A percentile compares a stretch with the other conserved stretches of the same genome.
These are phyloP conservation scores for Mycena chlorophos DNA, from an alignment of 768 basidiomycete species.

Conservation along the genomic window DNA sequence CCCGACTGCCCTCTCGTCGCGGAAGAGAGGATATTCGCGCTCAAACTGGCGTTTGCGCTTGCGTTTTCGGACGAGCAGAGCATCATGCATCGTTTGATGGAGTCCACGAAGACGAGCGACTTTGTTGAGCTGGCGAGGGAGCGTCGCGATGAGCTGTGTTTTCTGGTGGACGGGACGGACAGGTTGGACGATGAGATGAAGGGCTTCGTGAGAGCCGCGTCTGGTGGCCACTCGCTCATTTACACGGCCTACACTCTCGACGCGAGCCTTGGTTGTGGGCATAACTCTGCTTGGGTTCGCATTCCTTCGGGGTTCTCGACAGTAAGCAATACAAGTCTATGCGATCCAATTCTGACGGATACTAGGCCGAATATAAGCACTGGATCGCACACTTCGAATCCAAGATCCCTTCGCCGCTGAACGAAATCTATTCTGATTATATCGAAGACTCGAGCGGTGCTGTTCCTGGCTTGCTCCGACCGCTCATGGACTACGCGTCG, in stretches of 20 bases:
- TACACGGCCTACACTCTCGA: conserved; percentile 10
- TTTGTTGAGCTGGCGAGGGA: conserved; percentile 15
- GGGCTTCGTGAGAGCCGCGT: conserved; percentile 1
- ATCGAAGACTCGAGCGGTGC: conserved; percentile 1
- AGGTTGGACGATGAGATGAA: conserved; percentile 7
- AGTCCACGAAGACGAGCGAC: conserved; percentile 5
- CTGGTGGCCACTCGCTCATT: conserved; percentile 5
- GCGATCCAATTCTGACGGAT: not conserved
- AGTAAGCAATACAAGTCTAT: not conserved
- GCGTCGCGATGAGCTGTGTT: conserved; percentile 13
- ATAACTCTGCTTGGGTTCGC: not conserved
- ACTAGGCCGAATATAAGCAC: conserved; percentile 1
- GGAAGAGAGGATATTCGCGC: conserved; percentile 14
- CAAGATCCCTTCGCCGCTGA: not conserved
- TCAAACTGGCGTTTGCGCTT: conserved; percentile 19
- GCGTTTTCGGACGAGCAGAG: conserved; percentile 15
- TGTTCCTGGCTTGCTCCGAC: conserved; percentile 2
- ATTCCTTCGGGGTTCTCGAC: conserved; percentile 11
- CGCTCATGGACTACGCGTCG: not conserved
- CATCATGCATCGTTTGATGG: conserved; percentile 4
- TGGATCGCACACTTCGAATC: conserved; percentile 12
- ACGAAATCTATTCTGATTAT: not conserved
- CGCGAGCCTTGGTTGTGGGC: not conserved
- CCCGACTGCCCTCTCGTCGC: conserved; percentile 11
- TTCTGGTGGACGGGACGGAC: conserved; percentile 17